Base-by-base conservation (phyloP, 2,329 filamentous ascomycete species). In the Penicillium sp. region DNA sequence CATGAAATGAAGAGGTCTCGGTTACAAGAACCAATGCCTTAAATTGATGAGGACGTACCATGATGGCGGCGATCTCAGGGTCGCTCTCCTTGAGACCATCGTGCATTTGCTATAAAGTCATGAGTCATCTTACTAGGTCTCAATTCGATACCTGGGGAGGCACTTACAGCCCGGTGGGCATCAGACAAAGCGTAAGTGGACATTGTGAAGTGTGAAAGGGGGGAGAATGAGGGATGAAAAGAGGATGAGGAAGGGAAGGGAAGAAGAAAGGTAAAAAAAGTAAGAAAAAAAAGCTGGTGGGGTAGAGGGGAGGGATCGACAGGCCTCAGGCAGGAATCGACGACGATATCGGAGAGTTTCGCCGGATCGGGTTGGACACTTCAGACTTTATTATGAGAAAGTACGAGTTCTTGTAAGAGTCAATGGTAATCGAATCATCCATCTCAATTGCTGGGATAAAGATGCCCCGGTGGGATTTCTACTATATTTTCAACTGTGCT, bases 41-140 rank as follows among this genome's bases (percentile, higher is more conserved):
- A 19, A 19, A 44, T 43, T 31, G 33, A 42, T 19, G n/a, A 42
- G 19, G 25, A 77, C 85, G 65, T 84, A 96, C 91, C 93, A 99
- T 98, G 80, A 99, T 96, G 81, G 90, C 84, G 66, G 92, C 92
- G 72, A 99, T 91, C 85, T 98, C 93, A 57, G 92, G 89, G 78
- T 99, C 95, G 56, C 89, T 88, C 70, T 96, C 91, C 71, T 93
- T 81, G 71, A 99, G 87, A 77, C 91, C 90, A 83, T 91, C 95
- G 86, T 98, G 91, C 83, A 99, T 91, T 86, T 98, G 88, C 92
- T 96, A 70, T 69, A 64, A 54, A 50, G 55, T 42, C n/a, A 53
- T 65, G 64, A 69, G 72, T 78, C 69, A 78, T 70, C 51, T 58
- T 50, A 60, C 57, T 46, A 7, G 13, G 46, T 21, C 23, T 44